A percentile compares a stretch with the other conserved stretches of the same genome.
Evolutionary conservation across 768 basidiomycete genomes (phyloP).

Genomic region (Terana coerulea): DNA sequence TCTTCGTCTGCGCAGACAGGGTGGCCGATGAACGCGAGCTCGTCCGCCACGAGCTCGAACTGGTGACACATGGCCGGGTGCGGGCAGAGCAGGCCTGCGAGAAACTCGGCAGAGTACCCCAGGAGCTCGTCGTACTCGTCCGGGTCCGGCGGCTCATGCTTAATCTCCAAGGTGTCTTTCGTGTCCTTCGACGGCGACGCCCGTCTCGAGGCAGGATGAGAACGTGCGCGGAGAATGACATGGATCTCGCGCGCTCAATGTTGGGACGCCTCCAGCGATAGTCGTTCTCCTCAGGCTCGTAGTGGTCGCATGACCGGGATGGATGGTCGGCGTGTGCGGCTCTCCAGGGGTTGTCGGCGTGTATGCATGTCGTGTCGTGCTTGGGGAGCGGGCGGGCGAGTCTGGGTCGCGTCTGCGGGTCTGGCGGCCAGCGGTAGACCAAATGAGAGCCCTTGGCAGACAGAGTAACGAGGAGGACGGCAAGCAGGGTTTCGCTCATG

Average conservation of each 20-base stretch:
- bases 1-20: conserved; percentile 80
- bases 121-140: conserved; percentile 62
- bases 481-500: conserved; percentile 79
- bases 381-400: conserved; percentile 67
- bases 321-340: conserved; percentile 51
- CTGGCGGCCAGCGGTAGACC: conserved; percentile 84
- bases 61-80: conserved; percentile 81
- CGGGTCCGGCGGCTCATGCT: conserved; percentile 9
- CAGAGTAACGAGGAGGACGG: conserved; percentile 78
- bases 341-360: conserved; percentile 72
- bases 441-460: conserved; percentile 78
- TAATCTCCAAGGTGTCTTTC: conserved; percentile 1
- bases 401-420: conserved; percentile 58
- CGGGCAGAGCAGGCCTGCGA: conserved; percentile 80
- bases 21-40: conserved; percentile 91
- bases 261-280: conserved; percentile 64
- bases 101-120: conserved; percentile 75
- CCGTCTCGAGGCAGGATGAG: conserved; percentile 46
- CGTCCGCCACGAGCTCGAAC: conserved; percentile 89
- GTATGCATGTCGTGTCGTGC: conserved; percentile 39
- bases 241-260: conserved; percentile 43
- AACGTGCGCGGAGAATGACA: conserved; percentile 47
- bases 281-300: conserved; percentile 35
- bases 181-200: conserved; percentile 48
- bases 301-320: conserved; percentile 5